Percentiles rank a stretch among this genome's conserved stretches.
These are phyloP conservation scores for Cystofilobasidium bisporidii DNA, from an alignment of 768 basidiomycete species.

Conservation along the genomic window DNA sequence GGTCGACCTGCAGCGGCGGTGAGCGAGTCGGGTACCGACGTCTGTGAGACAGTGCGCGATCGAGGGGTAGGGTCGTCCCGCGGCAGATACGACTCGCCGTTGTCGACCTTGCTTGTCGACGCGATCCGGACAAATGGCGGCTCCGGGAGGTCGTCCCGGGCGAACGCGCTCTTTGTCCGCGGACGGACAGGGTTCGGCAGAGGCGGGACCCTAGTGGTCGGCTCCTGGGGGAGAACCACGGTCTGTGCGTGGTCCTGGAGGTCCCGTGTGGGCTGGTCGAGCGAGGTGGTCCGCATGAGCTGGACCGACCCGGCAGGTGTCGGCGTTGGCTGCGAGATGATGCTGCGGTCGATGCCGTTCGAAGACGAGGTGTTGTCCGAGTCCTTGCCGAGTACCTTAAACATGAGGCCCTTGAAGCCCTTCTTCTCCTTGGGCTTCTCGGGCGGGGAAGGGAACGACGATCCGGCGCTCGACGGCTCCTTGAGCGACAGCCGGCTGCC, in stretches of 20 bases:
- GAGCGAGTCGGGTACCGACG: too few species aligned
- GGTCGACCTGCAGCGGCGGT: background rate
- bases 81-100: background rate
- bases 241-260: background rate
- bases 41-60: background rate
- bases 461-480: background rate
- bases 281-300: background rate
- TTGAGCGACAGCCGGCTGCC: background rate
- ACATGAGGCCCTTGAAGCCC: constrained; percentile 10
- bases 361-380: background rate
- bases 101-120: background rate
- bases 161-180: background rate
- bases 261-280: background rate
- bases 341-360: background rate
- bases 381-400: constrained; percentile 3
- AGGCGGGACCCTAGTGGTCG: background rate
- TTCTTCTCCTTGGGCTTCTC: background rate
- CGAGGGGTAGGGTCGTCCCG: background rate
- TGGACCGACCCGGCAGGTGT: background rate
- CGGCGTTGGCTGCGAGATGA: background rate
- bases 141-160: background rate
- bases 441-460: background rate
- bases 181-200: background rate
- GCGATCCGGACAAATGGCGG: background rate
- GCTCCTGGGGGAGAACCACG: background rate